Evolutionary conservation across 1,284 basidiomycete species (phyloP).

Genomic region (Boletellus deceptivus): DNA sequence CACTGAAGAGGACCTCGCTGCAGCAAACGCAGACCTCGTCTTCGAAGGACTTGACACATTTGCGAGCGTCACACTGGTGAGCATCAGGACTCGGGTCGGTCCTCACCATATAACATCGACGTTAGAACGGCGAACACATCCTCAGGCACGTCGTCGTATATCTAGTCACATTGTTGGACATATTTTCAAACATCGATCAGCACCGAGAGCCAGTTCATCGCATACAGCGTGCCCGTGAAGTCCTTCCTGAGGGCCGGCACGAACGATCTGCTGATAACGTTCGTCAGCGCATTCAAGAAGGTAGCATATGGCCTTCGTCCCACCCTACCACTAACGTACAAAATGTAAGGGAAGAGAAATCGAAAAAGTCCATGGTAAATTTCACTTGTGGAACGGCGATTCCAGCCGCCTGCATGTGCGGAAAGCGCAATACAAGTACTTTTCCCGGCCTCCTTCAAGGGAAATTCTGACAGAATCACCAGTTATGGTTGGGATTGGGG

Average conservation of each 20-base stretch:
- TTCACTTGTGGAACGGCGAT: constrained; percentile 82
- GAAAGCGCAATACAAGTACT: constrained; percentile 84
- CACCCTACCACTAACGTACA: neutral
- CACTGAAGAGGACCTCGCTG: constrained; percentile 45
- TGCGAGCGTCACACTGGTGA: constrained; percentile 64
- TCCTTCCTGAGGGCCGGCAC: constrained; percentile 49
- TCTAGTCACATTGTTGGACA: neutral
- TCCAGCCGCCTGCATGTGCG: constrained; percentile 82
- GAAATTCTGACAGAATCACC: constrained; percentile 7
- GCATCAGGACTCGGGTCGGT: constrained; percentile 21
- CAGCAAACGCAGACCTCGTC: constrained; percentile 64
- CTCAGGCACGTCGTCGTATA: constrained; percentile 45
- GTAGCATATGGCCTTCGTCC: constrained; percentile 34
- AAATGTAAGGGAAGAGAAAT: constrained; percentile 56
- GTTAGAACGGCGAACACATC: constrained; percentile 68
- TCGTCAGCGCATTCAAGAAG: constrained; percentile 74
- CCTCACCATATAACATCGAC: neutral
- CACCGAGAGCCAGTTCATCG: constrained; percentile 77
- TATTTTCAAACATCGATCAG: constrained; percentile 32
- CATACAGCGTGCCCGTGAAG: constrained; percentile 62
- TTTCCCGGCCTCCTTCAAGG: neutral
- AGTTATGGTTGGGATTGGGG: constrained; percentile 90
- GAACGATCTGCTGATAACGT: constrained; percentile 71
- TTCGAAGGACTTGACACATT: constrained; percentile 91
- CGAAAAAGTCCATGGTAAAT: constrained; percentile 60